phyloP scores from a whole-genome alignment of 164 flowering plant genomes.

The Taxillus chinensis region DNA sequence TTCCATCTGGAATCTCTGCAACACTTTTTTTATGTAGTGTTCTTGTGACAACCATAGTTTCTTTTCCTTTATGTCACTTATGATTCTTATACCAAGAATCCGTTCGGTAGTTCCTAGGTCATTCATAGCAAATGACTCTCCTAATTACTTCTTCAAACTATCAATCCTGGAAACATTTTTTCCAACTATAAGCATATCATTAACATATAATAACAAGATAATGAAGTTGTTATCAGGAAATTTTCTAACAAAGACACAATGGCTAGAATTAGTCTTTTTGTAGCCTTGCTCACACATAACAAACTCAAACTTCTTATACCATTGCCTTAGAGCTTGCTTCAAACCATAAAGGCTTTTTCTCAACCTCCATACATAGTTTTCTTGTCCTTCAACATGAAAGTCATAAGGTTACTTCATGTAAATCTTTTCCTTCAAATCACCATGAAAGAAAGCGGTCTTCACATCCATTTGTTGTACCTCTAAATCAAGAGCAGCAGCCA shows the following conservation, averaged over 20 bases:
- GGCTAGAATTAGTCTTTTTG: not conserved
- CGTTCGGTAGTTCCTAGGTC: not conserved
- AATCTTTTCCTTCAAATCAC: not conserved
- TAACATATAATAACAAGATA: not conserved
- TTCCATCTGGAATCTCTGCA: not conserved
- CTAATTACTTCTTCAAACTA: not conserved
- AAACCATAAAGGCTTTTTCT: not conserved
- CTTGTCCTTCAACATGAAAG: not conserved
- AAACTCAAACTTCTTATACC: not conserved
- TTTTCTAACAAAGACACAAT: not conserved
- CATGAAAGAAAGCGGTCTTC: not conserved
- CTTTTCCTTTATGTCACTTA: not conserved
- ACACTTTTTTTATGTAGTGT: not conserved
- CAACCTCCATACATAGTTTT: not conserved
- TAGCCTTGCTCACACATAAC: not conserved
- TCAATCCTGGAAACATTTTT: not conserved
- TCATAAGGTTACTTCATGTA: not conserved
- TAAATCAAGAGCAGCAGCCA: not conserved
- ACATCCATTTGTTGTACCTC: not conserved
- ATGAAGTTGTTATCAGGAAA: not conserved
- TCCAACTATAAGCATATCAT: not conserved
- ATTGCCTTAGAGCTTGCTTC: not conserved
- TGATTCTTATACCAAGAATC: not conserved
- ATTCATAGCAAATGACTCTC: not conserved
- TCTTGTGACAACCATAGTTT: not conserved